Conservation (phyloP, 225 moss, liverwort and hornwort species). For the Polytrichum formosum region DNA sequence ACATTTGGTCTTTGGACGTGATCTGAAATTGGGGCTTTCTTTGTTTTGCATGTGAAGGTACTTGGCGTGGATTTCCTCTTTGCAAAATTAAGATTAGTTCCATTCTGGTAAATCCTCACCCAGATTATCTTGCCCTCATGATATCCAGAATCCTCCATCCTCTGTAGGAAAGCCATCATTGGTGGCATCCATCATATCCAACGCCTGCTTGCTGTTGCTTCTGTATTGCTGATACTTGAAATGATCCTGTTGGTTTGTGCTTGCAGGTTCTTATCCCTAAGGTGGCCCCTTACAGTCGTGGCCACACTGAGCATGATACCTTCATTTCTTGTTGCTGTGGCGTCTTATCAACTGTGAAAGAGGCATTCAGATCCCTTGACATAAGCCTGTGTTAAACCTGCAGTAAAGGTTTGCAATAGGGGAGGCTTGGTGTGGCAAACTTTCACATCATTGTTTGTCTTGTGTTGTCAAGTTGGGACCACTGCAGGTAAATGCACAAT, state of each 20-base stretch:
- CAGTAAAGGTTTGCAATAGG: too few relatives aligned
- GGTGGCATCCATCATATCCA: background rate
- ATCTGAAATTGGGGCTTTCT: too few relatives aligned
- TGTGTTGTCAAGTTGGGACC: too few relatives aligned
- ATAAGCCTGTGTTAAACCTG: too few relatives aligned
- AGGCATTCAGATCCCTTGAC: too few relatives aligned
- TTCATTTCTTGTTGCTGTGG: slow-evolving; percentile 62
- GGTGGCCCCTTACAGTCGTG: slow-evolving; percentile 71
- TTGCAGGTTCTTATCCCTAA: slow-evolving; percentile 78
- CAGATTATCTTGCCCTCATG: background rate
- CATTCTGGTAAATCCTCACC: slow-evolving; percentile 54
- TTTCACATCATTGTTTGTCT: too few relatives aligned
- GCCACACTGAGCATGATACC: slow-evolving; percentile 77
- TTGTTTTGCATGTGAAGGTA: slow-evolving; percentile 39
- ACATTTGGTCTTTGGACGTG: too few relatives aligned
- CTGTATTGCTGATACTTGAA: slow-evolving; percentile 4
- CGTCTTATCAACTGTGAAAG: background rate
- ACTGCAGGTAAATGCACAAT: too few relatives aligned
- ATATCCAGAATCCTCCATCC: background rate
- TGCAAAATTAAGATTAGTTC: slow-evolving; percentile 73
- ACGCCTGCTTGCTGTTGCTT: background rate
- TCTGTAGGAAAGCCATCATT: slow-evolving; percentile 1
- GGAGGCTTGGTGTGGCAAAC: too few relatives aligned
- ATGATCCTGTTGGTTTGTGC: slow-evolving; percentile 4
- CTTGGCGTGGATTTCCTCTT: slow-evolving; percentile 77